Percentiles rank a stretch among this genome's conserved stretches.
Evolutionary conservation across 202 grass and related monocot genomes (phyloP).

Genomic region (Schoenoplectus triqueter): DNA sequence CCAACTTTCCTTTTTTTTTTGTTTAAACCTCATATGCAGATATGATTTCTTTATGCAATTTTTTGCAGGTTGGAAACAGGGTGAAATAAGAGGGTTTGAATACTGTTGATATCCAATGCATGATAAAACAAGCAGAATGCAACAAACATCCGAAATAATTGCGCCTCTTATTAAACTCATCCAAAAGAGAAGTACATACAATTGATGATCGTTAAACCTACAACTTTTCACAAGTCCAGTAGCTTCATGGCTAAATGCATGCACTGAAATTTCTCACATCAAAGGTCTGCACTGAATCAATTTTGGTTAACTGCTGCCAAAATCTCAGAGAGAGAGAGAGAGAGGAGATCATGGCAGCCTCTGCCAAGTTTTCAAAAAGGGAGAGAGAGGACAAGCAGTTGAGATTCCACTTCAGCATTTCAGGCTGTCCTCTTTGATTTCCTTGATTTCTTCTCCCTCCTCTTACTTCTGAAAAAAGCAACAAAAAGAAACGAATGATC

Average conservation of each 20-base stretch:
- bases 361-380: neutral
- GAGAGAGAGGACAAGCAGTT: neutral
- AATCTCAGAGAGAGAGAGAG: neutral
- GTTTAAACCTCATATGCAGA: too few species aligned
- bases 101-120: neutral
- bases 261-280: neutral
- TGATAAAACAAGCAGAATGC: neutral
- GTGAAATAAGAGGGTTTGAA: too few species aligned
- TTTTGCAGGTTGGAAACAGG: too few species aligned
- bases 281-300: neutral
- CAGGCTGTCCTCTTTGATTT: constrained; percentile 73
- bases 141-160: neutral
- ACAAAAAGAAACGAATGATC: neutral
- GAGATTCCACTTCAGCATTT: constrained; percentile 11
- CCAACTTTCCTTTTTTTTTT: too few species aligned
- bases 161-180: neutral
- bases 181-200: constrained; percentile 7
- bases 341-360: neutral
- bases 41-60: too few species aligned
- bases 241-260: neutral
- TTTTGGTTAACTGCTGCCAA: neutral
- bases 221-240: neutral
- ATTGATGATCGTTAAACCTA: neutral
- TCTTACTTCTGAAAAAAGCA: constrained; percentile 64
- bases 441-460: constrained; percentile 88